Percentiles rank a stretch among this genome's conserved stretches.
Conservation (phyloP, 2,329 filamentous ascomycete species). For the Chaetomium olivaceum region DNA sequence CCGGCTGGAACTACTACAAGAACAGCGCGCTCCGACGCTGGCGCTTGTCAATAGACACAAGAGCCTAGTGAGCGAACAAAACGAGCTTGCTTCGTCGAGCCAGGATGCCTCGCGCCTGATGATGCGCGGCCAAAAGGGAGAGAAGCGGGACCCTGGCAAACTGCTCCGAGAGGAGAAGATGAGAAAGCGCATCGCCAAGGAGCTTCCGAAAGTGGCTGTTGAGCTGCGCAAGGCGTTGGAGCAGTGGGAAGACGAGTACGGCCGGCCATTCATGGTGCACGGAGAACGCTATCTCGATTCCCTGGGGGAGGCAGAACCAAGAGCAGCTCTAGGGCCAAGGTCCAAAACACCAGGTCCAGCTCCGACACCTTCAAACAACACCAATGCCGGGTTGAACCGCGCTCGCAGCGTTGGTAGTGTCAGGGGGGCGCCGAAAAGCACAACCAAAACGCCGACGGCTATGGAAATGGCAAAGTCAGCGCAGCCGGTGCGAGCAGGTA, state of each 20-base stretch:
- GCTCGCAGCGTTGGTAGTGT: slow-evolving; percentile 42
- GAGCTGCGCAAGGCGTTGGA: slow-evolving; percentile 84
- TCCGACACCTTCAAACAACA: slow-evolving; percentile 45
- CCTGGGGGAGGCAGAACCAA: slow-evolving; percentile 65
- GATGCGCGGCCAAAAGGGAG: slow-evolving; percentile 87
- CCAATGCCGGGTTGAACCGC: slow-evolving; percentile 41
- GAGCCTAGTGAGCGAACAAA: slow-evolving; percentile 77
- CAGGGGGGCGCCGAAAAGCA: slow-evolving; percentile 42
- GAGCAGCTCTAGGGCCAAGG: slow-evolving; percentile 60
- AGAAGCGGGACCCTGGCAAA: slow-evolving; percentile 91
- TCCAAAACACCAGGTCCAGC: slow-evolving; percentile 75
- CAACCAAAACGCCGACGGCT: slow-evolving; percentile 59
- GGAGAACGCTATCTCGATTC: slow-evolving; percentile 88
- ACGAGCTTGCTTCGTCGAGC: slow-evolving; percentile 85
- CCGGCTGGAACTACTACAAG: slow-evolving; percentile 76
- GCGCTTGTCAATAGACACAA: slow-evolving; percentile 81
- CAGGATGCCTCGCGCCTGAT: slow-evolving; percentile 94
- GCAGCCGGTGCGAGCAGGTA: slow-evolving; percentile 26
- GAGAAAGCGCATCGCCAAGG: slow-evolving; percentile 95
- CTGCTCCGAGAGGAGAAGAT: slow-evolving; percentile 96
- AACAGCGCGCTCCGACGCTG: slow-evolving; percentile 83
- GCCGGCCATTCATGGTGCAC: slow-evolving; percentile 87
- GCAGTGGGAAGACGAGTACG: slow-evolving; percentile 90
- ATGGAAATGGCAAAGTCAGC: slow-evolving; percentile 38
- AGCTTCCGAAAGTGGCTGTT: slow-evolving; percentile 84